Percentiles rank a stretch among this genome's conserved stretches.
phyloP scores from a whole-genome alignment of 176 grass and related monocot species.

The Dendrocalamus sinicus region DNA sequence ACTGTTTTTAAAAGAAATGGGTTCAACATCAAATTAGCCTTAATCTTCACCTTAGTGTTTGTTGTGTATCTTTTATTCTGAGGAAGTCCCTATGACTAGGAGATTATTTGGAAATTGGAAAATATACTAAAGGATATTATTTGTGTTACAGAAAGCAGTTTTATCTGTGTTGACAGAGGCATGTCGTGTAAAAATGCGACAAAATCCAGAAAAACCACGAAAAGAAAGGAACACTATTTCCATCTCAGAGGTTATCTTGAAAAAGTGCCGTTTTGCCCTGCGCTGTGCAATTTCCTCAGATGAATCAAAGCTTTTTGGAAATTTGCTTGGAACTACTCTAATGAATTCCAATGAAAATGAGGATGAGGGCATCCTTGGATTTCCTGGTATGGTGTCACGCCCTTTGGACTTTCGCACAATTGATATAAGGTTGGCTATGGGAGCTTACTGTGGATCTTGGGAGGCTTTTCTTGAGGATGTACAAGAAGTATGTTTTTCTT shows the following conservation, averaged over 20 bases:
- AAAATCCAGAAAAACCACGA: conserved; percentile 56
- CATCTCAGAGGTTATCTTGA: conserved; percentile 77
- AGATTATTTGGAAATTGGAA: conserved; percentile 13
- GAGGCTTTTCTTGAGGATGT: conserved; percentile 96
- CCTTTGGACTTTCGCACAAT: conserved; percentile 97
- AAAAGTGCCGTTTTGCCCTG: conserved; percentile 78
- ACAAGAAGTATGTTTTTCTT: conserved; percentile 67
- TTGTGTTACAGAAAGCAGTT: conserved; percentile 86
- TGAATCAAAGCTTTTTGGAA: conserved; percentile 87
- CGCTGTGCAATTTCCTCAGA: conserved; percentile 75
- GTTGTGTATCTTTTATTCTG: conserved; percentile 22
- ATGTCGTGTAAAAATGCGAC: conserved; percentile 50
- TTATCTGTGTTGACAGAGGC: conserved; percentile 80
- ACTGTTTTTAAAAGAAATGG: conserved; percentile 5
- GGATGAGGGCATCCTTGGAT: conserved; percentile 95
- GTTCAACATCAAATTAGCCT: conserved; percentile 20
- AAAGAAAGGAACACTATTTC: conserved; percentile 69
- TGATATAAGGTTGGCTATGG: conserved; percentile 90
- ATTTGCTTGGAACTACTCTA: conserved; percentile 90
- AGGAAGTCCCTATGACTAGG: background rate
- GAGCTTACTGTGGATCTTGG: conserved; percentile 80
- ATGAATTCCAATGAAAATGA: conserved; percentile 87
- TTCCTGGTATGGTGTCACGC: conserved; percentile 93
- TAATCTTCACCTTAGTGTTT: conserved; percentile 16
- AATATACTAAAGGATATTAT: conserved; percentile 23